Evolutionary conservation across 2,329 filamentous ascomycete genomes (phyloP), one percentile per base, ranked within the genome.

Genomic region (Fusarium subtropicale): DNA sequence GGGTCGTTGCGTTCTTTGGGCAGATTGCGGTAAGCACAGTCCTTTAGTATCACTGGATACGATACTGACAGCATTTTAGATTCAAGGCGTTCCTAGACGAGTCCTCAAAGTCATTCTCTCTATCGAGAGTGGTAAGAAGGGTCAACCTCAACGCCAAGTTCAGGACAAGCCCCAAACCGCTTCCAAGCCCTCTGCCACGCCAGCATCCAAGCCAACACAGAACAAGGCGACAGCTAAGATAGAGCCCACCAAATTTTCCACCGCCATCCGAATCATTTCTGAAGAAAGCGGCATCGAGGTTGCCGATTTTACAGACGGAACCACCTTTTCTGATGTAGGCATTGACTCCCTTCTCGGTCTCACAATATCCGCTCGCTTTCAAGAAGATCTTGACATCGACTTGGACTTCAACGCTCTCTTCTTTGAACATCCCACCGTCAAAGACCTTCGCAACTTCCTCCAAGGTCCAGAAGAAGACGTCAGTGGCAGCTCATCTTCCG

Each of bases 321-420:
- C 86, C 15, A 82, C 81, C 46, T 88, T 89, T 71, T 77, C 81
- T 5, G 86, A 89, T 64, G 80, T 89, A 4, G 87, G 87, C 26
- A 84, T 88, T 18, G 87, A 90, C 72, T 89, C 87, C 2, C 80
- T 90, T n/a, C 86, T 90, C 80, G 83, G 85, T 2, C 77, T 90
- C 24, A 87, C 85, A 8, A 85, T 90, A 44, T 82, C 82, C 28
- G 86, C 85, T 26, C 82, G 85, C 28, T 82, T 90, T 51, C 84
- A 85, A 13, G 87, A 89, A 66, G 86, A 89, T 26, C 76, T 89
- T 5, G 85, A 87, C 33, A 75, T 89, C 10, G 82, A 87, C 52
- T 74, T 90, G 8, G 79, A 83, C 68, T 84, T 84, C 4, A 81
- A 85, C 53, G 82, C 84, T 0, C 87, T 88, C 66, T 70, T 73